Evolutionary conservation across 2,329 filamentous ascomycete genomes (phyloP).

Genomic region (Phoma herbarum): DNA sequence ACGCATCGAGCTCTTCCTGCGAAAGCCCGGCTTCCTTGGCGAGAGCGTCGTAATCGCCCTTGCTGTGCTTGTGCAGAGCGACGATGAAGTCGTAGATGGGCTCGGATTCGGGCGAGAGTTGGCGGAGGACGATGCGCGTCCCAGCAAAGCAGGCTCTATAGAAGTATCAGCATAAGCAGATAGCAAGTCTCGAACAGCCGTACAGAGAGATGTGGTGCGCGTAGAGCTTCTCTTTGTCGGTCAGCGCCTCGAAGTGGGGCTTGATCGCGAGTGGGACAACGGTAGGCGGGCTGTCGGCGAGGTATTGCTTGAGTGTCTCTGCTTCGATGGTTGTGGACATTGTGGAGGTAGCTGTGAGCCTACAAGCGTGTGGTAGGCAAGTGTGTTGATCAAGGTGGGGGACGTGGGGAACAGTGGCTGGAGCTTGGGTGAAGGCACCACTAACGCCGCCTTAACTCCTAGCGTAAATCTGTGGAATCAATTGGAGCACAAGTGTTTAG

Average conservation of each 20-base stretch:
- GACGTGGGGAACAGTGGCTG: slow-evolving; percentile 5
- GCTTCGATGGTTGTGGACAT: slow-evolving; percentile 54
- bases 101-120: slow-evolving; percentile 62
- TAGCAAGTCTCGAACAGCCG: neutral
- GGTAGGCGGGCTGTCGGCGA: slow-evolving; percentile 89
- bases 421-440: neutral
- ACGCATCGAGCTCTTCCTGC: slow-evolving; percentile 47
- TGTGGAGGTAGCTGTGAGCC: slow-evolving; percentile 6
- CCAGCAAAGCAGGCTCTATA: slow-evolving; percentile 58
- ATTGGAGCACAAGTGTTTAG: neutral
- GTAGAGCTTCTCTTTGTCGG: slow-evolving; percentile 83
- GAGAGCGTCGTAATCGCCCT: slow-evolving; percentile 60
- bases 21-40: slow-evolving; percentile 55
- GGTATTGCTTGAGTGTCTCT: slow-evolving; percentile 70
- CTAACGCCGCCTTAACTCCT: neutral
- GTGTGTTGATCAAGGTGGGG: neutral
- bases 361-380: neutral
- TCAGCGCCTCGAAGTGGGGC: slow-evolving; percentile 85
- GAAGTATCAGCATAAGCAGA: slow-evolving; percentile 5
- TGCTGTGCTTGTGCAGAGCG: slow-evolving; percentile 57
- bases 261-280: slow-evolving; percentile 90
- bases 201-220: slow-evolving; percentile 70
- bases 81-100: slow-evolving; percentile 65
- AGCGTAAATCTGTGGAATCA: neutral
- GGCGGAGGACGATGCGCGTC: slow-evolving; percentile 62